Conservation (phyloP, 495 filamentous ascomycete genomes). For the Margaritispora aquatica region DNA sequence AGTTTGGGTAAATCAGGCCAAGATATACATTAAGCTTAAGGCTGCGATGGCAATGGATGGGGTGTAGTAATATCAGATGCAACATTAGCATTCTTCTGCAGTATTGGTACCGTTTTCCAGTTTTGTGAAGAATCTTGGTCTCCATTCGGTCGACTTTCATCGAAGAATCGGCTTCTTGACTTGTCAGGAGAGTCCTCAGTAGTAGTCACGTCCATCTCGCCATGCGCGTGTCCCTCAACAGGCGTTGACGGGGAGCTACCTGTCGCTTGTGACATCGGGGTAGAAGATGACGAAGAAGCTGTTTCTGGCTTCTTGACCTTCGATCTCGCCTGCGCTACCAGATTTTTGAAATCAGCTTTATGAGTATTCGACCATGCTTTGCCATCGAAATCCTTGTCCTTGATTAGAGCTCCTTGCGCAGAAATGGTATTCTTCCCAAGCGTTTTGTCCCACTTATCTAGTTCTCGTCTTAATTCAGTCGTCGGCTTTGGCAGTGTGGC, state of each 20-base stretch:
- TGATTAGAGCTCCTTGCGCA: slow-evolving; percentile 13
- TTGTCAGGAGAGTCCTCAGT: not conserved
- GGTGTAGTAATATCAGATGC: slow-evolving; percentile 10
- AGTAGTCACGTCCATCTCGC: not conserved
- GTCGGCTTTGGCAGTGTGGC: slow-evolving; percentile 64
- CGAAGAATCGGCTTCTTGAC: not conserved
- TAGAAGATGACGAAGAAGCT: not conserved
- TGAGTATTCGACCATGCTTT: slow-evolving; percentile 68
- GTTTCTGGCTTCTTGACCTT: slow-evolving; percentile 16
- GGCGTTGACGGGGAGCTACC: not conserved
- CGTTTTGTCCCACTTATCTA: slow-evolving; percentile 80
- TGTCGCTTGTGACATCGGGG: not conserved
- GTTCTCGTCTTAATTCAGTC: slow-evolving; percentile 63
- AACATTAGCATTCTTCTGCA: slow-evolving; percentile 1
- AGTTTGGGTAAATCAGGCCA: not conserved
- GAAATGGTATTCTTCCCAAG: slow-evolving; percentile 40
- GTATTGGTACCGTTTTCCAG: not conserved
- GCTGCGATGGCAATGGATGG: slow-evolving; percentile 1
- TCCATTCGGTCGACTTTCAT: not conserved
- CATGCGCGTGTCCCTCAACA: not conserved
- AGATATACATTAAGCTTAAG: not conserved
- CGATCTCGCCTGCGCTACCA: slow-evolving; percentile 64
- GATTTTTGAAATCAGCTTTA: slow-evolving; percentile 60
- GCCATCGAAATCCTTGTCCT: slow-evolving; percentile 73
- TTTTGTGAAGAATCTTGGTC: slow-evolving; percentile 5